A percentile compares a stretch with the other conserved stretches of the same genome.
Evolutionary conservation across 1,139 yeast genomes (phyloP).

Genomic region (Pneumocystis carinii): DNA sequence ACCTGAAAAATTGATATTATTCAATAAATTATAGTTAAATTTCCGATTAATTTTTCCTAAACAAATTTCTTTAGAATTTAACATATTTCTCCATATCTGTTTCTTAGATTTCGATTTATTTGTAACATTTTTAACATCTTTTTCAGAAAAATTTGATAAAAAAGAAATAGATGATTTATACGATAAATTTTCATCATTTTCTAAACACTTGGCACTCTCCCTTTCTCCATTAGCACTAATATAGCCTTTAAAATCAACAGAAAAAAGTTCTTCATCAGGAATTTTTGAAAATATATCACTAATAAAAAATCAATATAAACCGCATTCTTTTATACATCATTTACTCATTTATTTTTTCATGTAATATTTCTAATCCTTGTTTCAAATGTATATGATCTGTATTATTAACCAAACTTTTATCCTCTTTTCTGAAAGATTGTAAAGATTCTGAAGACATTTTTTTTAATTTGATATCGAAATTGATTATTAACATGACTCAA

Average conservation of each 20-base stretch:
- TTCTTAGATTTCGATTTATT: neutral
- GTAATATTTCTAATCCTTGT: neutral
- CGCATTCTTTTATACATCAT: neutral
- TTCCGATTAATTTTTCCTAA: neutral
- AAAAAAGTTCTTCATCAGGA: neutral
- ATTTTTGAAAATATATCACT: neutral
- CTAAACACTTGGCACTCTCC: neutral
- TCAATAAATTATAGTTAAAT: neutral
- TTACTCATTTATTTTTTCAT: neutral
- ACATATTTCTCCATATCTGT: neutral
- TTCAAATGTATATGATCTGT: neutral
- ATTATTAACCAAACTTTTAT: neutral
- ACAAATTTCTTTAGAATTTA: neutral
- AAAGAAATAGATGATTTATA: neutral
- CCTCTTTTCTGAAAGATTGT: neutral
- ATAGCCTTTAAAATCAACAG: neutral
- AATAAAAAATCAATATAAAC: neutral
- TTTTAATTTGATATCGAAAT: neutral
- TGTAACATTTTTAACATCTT: neutral
- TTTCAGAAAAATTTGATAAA: neutral
- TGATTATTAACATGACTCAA: neutral
- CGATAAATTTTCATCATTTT: neutral
- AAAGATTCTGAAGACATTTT: neutral
- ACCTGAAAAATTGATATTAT: neutral
- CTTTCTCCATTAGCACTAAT: neutral